Conservation (phyloP, 2,329 filamentous ascomycete species). For the Epichloe hybrida region DNA sequence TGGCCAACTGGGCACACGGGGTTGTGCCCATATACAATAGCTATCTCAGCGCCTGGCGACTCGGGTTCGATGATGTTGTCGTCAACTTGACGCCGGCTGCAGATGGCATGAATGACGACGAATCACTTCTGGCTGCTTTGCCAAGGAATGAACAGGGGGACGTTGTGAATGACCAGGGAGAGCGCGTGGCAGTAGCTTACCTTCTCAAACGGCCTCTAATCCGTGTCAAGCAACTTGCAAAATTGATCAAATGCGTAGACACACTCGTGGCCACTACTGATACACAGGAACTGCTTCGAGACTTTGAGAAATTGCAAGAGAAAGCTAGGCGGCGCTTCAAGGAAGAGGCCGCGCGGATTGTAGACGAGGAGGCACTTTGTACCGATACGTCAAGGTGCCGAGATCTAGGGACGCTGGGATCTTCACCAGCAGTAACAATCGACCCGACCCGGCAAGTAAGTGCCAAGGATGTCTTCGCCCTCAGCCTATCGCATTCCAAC, state of each 20-base stretch:
- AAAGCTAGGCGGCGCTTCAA: constrained; percentile 54
- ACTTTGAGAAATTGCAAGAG: constrained; percentile 60
- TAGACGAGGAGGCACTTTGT: constrained; percentile 73
- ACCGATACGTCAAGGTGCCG: constrained; percentile 73
- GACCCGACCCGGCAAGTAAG: constrained; percentile 70
- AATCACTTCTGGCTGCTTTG: constrained; percentile 44
- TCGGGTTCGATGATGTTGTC: constrained; percentile 89
- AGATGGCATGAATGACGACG: constrained; percentile 39
- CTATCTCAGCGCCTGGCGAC: constrained; percentile 77
- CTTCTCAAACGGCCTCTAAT: constrained; percentile 80
- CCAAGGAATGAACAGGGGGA: constrained; percentile 52
- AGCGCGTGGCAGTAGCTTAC: constrained; percentile 88
- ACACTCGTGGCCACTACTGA: constrained; percentile 36
- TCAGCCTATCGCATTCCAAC: constrained; percentile 76
- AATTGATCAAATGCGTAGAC: constrained; percentile 61
- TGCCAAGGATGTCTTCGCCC: constrained; percentile 78
- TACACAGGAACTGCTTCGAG: constrained; percentile 24
- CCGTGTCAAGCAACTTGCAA: constrained; percentile 74
- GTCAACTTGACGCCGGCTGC: constrained; percentile 73
- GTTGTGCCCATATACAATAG: constrained; percentile 68
- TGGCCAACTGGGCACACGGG: constrained; percentile 71
- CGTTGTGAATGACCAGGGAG: constrained; percentile 59
- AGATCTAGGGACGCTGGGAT: constrained; percentile 63
- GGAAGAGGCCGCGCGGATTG: constrained; percentile 56
- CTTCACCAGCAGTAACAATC: constrained; percentile 56